A percentile compares a stretch with the other conserved stretches of the same genome.
Evolutionary conservation across 768 basidiomycete genomes (phyloP).

Genomic region (Mycena rosella): DNA sequence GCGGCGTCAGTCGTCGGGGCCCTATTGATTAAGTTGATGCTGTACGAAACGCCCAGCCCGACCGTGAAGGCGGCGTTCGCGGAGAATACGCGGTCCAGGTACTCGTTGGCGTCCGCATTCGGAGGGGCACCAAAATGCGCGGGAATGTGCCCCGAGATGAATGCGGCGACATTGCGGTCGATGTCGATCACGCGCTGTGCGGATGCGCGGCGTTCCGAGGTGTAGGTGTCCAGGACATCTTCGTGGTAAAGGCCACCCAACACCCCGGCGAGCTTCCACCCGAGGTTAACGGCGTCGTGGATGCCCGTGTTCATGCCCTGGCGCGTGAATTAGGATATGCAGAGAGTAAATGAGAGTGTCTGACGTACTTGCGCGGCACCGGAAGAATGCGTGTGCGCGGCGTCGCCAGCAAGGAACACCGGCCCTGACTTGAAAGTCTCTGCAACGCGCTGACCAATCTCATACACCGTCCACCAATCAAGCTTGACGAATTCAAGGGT

Average conservation of each 20-base stretch:
- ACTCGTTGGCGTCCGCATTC: no score
- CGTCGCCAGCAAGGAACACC: slow-evolving; percentile 24
- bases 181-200: no score
- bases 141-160: no score
- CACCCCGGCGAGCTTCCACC: slow-evolving; percentile 24
- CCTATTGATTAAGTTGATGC: no score
- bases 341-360: background rate
- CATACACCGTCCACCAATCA: slow-evolving; percentile 37
- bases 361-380: slow-evolving; percentile 16
- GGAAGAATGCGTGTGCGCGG: slow-evolving; percentile 19
- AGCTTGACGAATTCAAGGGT: slow-evolving; percentile 29
- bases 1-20: no score
- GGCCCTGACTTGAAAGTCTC: slow-evolving; percentile 9
- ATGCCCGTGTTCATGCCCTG: slow-evolving; percentile 26
- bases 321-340: background rate
- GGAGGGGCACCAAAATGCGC: no score
- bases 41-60: no score
- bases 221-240: no score
- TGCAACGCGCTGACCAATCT: slow-evolving; percentile 25
- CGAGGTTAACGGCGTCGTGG: slow-evolving; percentile 24
- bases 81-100: no score
- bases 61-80: no score
- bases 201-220: no score
- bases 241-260: background rate
- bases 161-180: no score